Percentiles rank a stretch among this genome's conserved stretches.
Conservation (phyloP, 2,329 filamentous ascomycete genomes). For the Curvularia lunata region DNA sequence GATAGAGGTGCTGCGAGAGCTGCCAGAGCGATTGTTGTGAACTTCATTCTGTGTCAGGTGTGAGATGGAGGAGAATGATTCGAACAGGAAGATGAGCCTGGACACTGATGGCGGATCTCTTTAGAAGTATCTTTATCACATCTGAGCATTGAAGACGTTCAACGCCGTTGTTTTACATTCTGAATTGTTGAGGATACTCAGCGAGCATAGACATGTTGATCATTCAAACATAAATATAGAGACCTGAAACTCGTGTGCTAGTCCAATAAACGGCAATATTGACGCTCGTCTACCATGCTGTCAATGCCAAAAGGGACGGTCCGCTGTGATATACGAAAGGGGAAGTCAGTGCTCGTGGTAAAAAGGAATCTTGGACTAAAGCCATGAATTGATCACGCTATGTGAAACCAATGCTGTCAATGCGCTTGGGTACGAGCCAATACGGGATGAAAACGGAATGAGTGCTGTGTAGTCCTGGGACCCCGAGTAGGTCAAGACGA, state of each 20-base stretch:
- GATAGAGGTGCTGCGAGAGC: conserved; percentile 14
- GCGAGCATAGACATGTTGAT: not conserved
- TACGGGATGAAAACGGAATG: not conserved
- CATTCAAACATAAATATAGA: no score
- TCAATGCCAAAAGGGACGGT: not conserved
- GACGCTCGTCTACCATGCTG: not conserved
- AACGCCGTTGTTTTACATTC: not conserved
- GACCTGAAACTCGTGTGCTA: not conserved
- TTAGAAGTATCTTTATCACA: not conserved
- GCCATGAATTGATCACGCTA: not conserved
- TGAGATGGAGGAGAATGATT: not conserved
- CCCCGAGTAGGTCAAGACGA: no score
- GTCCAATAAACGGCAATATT: not conserved
- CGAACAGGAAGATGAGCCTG: no score
- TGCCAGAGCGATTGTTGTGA: conserved; percentile 13
- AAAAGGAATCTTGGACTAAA: not conserved
- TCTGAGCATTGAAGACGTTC: no score
- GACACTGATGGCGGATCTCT: not conserved
- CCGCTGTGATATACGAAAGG: not conserved
- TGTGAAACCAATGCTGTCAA: not conserved
- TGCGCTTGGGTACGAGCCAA: not conserved
- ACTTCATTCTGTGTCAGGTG: conserved; percentile 11
- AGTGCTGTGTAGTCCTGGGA: not conserved
- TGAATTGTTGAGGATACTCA: not conserved
- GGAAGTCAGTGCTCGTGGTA: not conserved